Conservation (phyloP, 208 protist genomes). For the Vickermania ingenoplastis region DNA sequence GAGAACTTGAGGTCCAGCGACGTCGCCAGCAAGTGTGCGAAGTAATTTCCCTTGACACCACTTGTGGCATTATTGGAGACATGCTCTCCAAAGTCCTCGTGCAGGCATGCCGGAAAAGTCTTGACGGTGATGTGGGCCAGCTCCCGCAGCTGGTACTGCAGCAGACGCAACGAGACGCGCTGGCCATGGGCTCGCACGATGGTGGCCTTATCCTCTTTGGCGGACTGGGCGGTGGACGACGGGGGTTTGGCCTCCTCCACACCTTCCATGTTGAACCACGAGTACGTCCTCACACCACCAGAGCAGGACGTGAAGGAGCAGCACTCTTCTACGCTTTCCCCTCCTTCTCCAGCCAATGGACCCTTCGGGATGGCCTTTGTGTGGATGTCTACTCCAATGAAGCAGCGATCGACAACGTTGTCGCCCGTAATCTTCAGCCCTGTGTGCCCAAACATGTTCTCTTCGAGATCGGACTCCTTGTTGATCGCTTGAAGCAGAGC, state of each 20-base stretch:
- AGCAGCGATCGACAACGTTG: conserved; percentile 1
- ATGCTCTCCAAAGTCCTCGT: conserved; percentile 18
- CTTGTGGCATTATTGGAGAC: conserved; percentile 4
- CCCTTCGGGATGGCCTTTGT: not conserved
- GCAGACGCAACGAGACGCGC: not conserved
- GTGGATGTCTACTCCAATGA: not conserved
- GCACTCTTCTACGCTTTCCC: not conserved
- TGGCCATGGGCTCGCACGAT: conserved; percentile 1
- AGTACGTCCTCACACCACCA: not conserved
- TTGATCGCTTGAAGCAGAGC: conserved; percentile 28
- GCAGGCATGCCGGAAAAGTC: conserved; percentile 34
- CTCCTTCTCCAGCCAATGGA: not conserved
- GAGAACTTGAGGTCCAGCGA: conserved; percentile 12
- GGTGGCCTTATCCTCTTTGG: not conserved
- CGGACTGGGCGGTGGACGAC: not conserved
- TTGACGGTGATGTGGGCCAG: conserved; percentile 14
- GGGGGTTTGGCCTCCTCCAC: not conserved
- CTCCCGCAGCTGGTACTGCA: conserved; percentile 4
- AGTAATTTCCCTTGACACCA: not conserved
- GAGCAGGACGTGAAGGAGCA: not conserved
- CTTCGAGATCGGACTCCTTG: not conserved
- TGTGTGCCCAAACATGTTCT: not conserved
- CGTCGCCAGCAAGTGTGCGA: conserved; percentile 21
- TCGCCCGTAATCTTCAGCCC: conserved; percentile 1
- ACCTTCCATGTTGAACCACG: not conserved